Conservation (phyloP, 2,329 filamentous ascomycete genomes). For the Sporothrix phasma region DNA sequence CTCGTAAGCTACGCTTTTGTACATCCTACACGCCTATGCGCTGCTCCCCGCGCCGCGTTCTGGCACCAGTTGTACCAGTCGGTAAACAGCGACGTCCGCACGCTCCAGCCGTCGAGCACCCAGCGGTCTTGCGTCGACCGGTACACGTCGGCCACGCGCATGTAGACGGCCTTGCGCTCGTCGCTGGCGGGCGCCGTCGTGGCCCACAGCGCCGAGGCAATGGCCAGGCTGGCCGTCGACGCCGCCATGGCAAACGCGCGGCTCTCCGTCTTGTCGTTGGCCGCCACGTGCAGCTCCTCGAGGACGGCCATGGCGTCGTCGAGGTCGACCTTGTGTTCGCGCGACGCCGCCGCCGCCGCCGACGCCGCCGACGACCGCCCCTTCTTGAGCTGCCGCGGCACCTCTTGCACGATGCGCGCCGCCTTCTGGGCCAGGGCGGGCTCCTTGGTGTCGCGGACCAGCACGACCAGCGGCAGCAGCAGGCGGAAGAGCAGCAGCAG, state of each 20-base stretch:
- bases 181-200: conserved; percentile 22
- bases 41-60: conserved; percentile 6
- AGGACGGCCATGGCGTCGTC: conserved; percentile 47
- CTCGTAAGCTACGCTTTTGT: no score
- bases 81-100: conserved; percentile 56
- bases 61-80: conserved; percentile 64
- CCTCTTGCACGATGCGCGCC: conserved; percentile 59
- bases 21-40: not conserved
- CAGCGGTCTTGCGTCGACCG: conserved; percentile 49
- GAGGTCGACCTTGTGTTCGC: conserved; percentile 26
- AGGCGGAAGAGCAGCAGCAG: conserved; percentile 53
- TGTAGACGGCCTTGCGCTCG: not conserved
- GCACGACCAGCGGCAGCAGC: conserved; percentile 64
- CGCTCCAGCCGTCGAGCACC: conserved; percentile 46
- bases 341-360: conserved; percentile 27
- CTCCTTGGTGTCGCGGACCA: conserved; percentile 65
- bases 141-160: conserved; percentile 51
- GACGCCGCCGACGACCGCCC: conserved; percentile 24
- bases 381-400: conserved; percentile 58
- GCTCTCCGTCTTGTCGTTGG: conserved; percentile 42
- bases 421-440: conserved; percentile 68
- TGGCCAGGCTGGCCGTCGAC: conserved; percentile 59
- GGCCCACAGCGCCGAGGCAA: conserved; percentile 52
- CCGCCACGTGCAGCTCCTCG: conserved; percentile 58
- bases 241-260: conserved; percentile 65